Base-by-base conservation (phyloP, 371 early-diverging fungal species). In the Mortierella sp. region DNA sequence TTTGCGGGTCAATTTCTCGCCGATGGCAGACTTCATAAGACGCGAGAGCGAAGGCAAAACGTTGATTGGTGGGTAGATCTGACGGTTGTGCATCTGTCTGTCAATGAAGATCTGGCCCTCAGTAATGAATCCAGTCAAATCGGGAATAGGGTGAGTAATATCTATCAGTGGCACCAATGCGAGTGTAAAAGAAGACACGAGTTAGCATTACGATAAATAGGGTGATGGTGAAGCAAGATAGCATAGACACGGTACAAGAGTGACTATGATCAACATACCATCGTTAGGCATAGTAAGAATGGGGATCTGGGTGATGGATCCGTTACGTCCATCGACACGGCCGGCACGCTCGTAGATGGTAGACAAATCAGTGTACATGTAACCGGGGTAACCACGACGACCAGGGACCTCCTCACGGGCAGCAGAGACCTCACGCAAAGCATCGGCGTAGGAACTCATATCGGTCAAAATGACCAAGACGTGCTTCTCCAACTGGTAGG, bases 231-330 rank as follows among this genome's bases (percentile, higher is more conserved):
- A 31, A n/a, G 42, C 8, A 48, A 24, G 52, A 21, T 13, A 6
- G 21, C 34, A 14, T 5, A 31, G 8, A 31, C 34, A 63, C 8
- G 38, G 2, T 7, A 34, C 31, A 34, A 16, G 34, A 42, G 44
- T 19, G 38, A 63, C 19, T 34, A 16, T 16, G 34, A 58, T 38
- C 55, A 38, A 55, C 73, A 78, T 90, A 96, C 96, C 99, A 94
- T 99, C 99, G 94, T 99, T 99, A 73, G 99, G 99, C 99, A 99
- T 99, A 70, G 99, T 99, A 88, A 99, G 92, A 90, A 99, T 99
- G 48, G 99, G 99, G 77, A 99, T 99, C 92, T 99, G 99, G 44
- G 99, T 99, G 76, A 99, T 99, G 70, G 98, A 98, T 74, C 99
- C 99, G 90, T 99, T 99, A 84, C 98, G 95, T 72, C 99, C 99